Base-by-base conservation (phyloP, 768 basidiomycete genomes). In the Pulveroboletus ravenelii region DNA sequence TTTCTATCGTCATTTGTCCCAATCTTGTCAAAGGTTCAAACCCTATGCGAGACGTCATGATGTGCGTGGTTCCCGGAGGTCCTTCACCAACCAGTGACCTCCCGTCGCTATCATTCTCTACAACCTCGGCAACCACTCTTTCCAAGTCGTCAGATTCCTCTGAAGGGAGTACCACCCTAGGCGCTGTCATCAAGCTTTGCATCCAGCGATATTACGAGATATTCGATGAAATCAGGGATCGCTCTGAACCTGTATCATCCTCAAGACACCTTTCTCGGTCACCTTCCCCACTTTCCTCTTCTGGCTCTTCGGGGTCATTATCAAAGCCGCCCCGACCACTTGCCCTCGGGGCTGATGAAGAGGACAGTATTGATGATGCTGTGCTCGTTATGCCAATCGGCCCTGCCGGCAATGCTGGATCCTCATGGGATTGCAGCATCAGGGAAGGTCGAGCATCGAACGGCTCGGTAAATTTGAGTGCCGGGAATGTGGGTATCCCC, bases 121-220 rank as follows among this genome's bases (percentile, higher is more conserved):
- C 29, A 30, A 40, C 48, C 10, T 55, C 51, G 37, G 30, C 45
- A n/a, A 53, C 60, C 15, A 56, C 58, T 10, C 32, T 47, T 50
- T 60, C 63, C 29, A 51, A 53, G n/a, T 62, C 60, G 41, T 48
- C 64, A n/a, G 62, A 63, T 41, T 57, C 71, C 2, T 58, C 57
- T 4, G 77, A 80, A 58, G 78, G 77, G 31, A 72, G 71, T 55
- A 81, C 81, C 9, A 89, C 88, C 1, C 72, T 93, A 0, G 89
- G 88, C 3, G 72, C 74, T 53, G 71, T 92, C 37, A 73, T 91
- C 65, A 83, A 83, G 62, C 69, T 89, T 38, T 92, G 87, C 65
- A 90, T 92, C 45, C 78, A 86, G 59, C 80, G 80, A 38, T 93
- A 92, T 64, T 91, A 85, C 64, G 90, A 93, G 63, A 72, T 92